Conservation (phyloP, 352 stramenopile genomes). For the Pythium dissimile region DNA sequence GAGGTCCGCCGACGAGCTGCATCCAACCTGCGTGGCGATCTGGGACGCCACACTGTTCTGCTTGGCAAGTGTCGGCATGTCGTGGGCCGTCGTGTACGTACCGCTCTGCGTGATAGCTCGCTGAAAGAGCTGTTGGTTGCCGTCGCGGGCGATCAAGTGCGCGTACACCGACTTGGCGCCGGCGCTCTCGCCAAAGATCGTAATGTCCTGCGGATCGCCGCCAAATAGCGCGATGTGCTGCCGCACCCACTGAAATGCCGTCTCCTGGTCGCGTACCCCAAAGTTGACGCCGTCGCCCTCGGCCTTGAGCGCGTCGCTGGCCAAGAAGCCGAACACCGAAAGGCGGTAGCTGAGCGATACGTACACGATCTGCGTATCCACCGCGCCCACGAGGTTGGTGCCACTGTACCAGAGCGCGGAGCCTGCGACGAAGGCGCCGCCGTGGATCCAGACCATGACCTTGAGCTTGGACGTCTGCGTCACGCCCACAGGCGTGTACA, state of each 20-base stretch:
- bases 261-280: constrained; percentile 23
- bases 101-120: constrained; percentile 7
- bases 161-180: constrained; percentile 2
- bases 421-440: constrained; percentile 25
- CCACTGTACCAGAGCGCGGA: neutral
- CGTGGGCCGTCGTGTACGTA: neutral
- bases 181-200: constrained; percentile 21
- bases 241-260: constrained; percentile 33
- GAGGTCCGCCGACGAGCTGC: neutral
- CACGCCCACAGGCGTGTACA: constrained; percentile 24
- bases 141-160: neutral
- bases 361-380: constrained; percentile 26
- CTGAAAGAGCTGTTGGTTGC: constrained; percentile 9
- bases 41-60: neutral
- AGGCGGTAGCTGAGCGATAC: constrained; percentile 34
- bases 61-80: neutral
- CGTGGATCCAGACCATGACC: constrained; percentile 35
- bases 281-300: constrained; percentile 16
- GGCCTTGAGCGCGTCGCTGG: neutral
- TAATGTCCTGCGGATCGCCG: constrained; percentile 30
- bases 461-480: constrained; percentile 22
- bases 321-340: constrained; percentile 2
- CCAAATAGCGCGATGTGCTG: constrained; percentile 37
- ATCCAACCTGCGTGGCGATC: constrained; percentile 1
- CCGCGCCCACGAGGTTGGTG: neutral